Percentiles rank a stretch among this genome's conserved stretches.
phyloP scores from a whole-genome alignment of 805 yeast species.

The Starmerella stellata region DNA sequence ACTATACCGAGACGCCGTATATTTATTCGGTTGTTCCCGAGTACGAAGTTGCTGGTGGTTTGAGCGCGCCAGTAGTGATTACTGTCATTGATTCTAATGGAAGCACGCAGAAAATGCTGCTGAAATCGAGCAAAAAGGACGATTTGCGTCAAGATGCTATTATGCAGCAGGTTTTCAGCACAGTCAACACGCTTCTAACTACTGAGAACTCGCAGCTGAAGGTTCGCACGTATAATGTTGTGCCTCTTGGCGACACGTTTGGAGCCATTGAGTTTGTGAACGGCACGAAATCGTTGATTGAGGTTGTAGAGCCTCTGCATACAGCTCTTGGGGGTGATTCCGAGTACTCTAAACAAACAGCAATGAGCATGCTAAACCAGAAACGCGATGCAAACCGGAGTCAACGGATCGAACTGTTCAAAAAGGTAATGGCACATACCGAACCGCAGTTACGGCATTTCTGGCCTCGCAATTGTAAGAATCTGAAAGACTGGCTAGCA shows the following conservation, averaged over 20 bases:
- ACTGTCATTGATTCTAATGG: conserved; percentile 43
- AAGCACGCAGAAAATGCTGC: conserved; percentile 34
- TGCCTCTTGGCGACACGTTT: conserved; percentile 71
- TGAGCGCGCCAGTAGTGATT: conserved; percentile 73
- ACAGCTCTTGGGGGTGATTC: conserved; percentile 32
- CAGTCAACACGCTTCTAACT: conserved; percentile 43
- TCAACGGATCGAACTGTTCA: conserved; percentile 23
- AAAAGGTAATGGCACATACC: conserved; percentile 32
- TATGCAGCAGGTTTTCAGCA: conserved; percentile 90
- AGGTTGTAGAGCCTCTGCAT: conserved; percentile 51
- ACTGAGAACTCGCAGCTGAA: conserved; percentile 15
- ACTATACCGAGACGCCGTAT: conserved; percentile 31
- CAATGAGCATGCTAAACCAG: conserved; percentile 11
- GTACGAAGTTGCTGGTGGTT: conserved; percentile 61
- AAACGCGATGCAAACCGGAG: conserved; percentile 27
- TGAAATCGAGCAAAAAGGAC: conserved; percentile 67
- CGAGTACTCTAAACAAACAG: conserved; percentile 34
- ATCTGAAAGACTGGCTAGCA: conserved; percentile 58
- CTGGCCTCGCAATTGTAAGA: conserved; percentile 46
- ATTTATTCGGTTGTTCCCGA: conserved; percentile 31
- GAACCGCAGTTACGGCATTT: conserved; percentile 54
- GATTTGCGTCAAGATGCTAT: conserved; percentile 90
- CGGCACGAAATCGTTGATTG: conserved; percentile 53
- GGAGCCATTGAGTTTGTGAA: conserved; percentile 85
- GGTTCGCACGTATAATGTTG: conserved; percentile 70